Conservation (phyloP, 441 rosid species). For the Hypseocharis bilobata region DNA sequence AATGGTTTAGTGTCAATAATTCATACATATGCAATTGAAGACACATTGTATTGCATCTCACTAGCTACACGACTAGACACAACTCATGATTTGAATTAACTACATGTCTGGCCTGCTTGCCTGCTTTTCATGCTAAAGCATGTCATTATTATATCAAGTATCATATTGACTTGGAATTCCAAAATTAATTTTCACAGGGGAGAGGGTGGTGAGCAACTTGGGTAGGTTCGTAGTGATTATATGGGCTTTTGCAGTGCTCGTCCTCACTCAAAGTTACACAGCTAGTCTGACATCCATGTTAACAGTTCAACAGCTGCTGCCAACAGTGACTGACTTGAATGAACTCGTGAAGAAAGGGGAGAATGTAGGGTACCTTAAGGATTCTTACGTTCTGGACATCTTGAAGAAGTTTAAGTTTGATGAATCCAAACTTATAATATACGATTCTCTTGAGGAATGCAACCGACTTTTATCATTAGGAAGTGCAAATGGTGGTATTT, state of each 20-base stretch:
- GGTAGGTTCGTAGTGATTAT: slow-evolving; percentile 40
- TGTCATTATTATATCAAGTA: no score
- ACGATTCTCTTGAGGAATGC: slow-evolving; percentile 29
- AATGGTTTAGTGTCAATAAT: no score
- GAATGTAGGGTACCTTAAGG: slow-evolving; percentile 36
- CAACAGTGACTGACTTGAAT: slow-evolving; percentile 31
- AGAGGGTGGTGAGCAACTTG: slow-evolving; percentile 41
- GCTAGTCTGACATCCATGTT: slow-evolving; percentile 47
- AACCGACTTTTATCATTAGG: slow-evolving; percentile 34
- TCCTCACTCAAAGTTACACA: slow-evolving; percentile 52
- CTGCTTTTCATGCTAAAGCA: no score
- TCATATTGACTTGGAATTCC: no score
- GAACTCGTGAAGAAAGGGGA: slow-evolving; percentile 34
- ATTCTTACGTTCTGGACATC: slow-evolving; percentile 38
- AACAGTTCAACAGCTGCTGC: slow-evolving; percentile 38
- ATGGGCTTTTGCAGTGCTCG: slow-evolving; percentile 53
- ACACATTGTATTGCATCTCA: no score
- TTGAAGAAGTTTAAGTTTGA: slow-evolving; percentile 28
- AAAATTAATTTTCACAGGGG: slow-evolving; percentile 34
- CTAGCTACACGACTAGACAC: not conserved
- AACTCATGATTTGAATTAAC: no score
- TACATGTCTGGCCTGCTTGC: no score
- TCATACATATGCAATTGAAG: no score
- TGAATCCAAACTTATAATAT: slow-evolving; percentile 30
- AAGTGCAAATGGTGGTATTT: slow-evolving; percentile 42